These are phyloP conservation scores for Fusarium mundagurra DNA, from an alignment of 2,329 filamentous ascomycete species.

Conservation along the genomic window DNA sequence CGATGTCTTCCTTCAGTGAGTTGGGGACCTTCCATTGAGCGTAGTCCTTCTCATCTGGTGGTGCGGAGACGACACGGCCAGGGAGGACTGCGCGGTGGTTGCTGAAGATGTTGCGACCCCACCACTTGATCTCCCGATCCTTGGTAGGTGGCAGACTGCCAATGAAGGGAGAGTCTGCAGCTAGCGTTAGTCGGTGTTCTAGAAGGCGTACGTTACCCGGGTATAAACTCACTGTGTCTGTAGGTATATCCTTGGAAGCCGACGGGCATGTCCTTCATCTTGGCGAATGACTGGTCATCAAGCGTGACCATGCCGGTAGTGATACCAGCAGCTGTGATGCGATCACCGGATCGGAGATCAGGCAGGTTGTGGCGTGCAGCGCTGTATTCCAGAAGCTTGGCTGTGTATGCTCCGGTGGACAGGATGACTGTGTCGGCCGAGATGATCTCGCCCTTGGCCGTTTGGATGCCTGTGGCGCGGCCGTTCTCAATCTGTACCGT, in stretches of 20 bases:
- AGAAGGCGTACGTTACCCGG: neutral
- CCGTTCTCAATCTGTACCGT: conserved; percentile 59
- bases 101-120: conserved; percentile 68
- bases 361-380: conserved; percentile 57
- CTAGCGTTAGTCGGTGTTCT: conserved; percentile 45
- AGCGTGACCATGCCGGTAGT: conserved; percentile 67
- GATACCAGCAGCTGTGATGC: conserved; percentile 68
- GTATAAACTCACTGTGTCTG: conserved; percentile 46
- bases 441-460: conserved; percentile 55
- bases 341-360: conserved; percentile 60
- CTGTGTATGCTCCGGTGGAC: conserved; percentile 67
- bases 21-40: conserved; percentile 69
- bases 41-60: conserved; percentile 66
- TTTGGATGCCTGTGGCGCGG: conserved; percentile 59
- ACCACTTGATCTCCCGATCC: conserved; percentile 65
- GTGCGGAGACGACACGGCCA: conserved; percentile 64
- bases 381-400: conserved; percentile 63
- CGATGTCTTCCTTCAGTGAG: conserved; percentile 66
- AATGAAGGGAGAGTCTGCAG: conserved; percentile 62
- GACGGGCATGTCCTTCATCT: conserved; percentile 61
- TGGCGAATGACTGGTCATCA: conserved; percentile 55
- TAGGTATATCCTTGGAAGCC: conserved; percentile 55
- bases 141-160: conserved; percentile 66
- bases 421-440: conserved; percentile 63
- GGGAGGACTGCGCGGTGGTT: conserved; percentile 64